Conservation (phyloP, 306 rosid species). For the Calophaca sinica region DNA sequence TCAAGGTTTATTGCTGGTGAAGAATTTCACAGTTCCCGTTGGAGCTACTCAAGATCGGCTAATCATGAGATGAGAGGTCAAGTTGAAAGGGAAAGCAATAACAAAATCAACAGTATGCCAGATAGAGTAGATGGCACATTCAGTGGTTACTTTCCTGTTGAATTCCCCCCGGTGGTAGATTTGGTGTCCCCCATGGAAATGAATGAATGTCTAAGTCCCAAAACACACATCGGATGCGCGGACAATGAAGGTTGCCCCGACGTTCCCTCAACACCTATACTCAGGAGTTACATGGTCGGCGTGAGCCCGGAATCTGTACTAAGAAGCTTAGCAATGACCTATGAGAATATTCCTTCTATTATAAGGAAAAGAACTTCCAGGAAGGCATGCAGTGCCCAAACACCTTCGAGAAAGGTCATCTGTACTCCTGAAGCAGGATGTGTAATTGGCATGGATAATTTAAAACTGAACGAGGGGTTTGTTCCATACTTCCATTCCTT, state of each 20-base stretch:
- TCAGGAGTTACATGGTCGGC: background rate
- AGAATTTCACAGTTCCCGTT: slow-evolving; percentile 37
- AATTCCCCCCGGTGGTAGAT: background rate
- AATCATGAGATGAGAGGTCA: slow-evolving; percentile 29
- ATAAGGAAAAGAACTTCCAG: slow-evolving; percentile 58
- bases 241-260: slow-evolving; percentile 12
- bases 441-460: slow-evolving; percentile 24
- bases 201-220: slow-evolving; percentile 20
- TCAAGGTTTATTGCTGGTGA: slow-evolving; percentile 9
- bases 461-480: slow-evolving; percentile 31
- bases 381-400: slow-evolving; percentile 26
- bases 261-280: slow-evolving; percentile 35
- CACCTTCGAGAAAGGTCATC: background rate
- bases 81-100: slow-evolving; percentile 27
- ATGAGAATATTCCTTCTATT: slow-evolving; percentile 64
- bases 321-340: slow-evolving; percentile 61
- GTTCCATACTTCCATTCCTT: slow-evolving; percentile 33
- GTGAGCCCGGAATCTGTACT: slow-evolving; percentile 57
- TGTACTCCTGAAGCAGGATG: slow-evolving; percentile 35
- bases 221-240: background rate
- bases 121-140: background rate
- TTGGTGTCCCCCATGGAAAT: background rate
- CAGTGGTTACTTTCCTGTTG: background rate
- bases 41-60: slow-evolving; percentile 19
- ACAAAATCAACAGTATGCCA: slow-evolving; percentile 8